Conservation (phyloP, 2,329 filamentous ascomycete species). For the Fusarium sp. region DNA sequence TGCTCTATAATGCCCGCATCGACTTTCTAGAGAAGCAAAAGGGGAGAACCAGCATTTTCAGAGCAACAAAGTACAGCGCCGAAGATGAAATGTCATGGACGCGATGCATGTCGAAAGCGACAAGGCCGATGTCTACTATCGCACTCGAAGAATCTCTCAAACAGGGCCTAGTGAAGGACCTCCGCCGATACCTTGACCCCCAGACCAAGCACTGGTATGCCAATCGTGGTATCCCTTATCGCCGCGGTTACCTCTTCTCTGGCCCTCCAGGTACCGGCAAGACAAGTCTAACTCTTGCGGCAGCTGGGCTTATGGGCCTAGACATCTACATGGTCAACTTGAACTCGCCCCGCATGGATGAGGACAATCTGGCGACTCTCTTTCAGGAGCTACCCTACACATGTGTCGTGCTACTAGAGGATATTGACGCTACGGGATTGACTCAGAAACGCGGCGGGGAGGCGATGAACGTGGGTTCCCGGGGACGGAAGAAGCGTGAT, state of each 20-base stretch:
- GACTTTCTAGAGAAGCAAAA: constrained; percentile 25
- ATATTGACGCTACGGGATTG: constrained; percentile 24
- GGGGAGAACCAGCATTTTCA: constrained; percentile 23
- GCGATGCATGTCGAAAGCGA: constrained; percentile 26
- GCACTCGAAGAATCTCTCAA: constrained; percentile 24
- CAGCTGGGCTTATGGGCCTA: constrained; percentile 23
- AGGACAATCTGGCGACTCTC: constrained; percentile 17
- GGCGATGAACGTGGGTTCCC: background rate
- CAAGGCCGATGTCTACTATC: constrained; percentile 31
- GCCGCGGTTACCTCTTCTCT: constrained; percentile 33
- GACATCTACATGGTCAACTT: constrained; percentile 34
- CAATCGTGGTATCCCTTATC: constrained; percentile 30
- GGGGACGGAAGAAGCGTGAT: background rate
- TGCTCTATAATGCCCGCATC: constrained; percentile 19
- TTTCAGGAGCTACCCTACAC: constrained; percentile 8
- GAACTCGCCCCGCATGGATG: constrained; percentile 3
- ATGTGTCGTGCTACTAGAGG: constrained; percentile 26
- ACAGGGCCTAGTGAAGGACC: constrained; percentile 21
- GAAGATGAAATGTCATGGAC: constrained; percentile 15
- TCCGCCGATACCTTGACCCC: constrained; percentile 27
- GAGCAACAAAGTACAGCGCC: background rate
- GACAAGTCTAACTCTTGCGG: constrained; percentile 27
- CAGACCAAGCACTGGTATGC: constrained; percentile 31
- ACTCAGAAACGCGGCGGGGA: constrained; percentile 6
- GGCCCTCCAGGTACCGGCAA: constrained; percentile 35